Conservation (phyloP, 2,329 filamentous ascomycete species). For the Botrytis aclada region DNA sequence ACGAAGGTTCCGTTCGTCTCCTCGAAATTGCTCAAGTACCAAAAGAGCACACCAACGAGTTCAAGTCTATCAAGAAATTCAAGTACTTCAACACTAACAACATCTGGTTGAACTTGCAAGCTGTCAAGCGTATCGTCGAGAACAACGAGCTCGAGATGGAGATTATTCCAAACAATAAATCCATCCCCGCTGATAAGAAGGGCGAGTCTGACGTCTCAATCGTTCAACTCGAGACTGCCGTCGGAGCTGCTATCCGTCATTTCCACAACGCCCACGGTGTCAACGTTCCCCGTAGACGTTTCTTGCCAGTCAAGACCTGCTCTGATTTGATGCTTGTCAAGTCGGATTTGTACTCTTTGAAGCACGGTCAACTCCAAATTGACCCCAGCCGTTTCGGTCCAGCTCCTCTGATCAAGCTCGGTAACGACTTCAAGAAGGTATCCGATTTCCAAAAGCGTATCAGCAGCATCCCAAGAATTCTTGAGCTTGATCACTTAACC, state of each 20-base stretch:
- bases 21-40: slow-evolving; percentile 98
- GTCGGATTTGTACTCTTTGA: slow-evolving; percentile 96
- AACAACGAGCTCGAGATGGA: slow-evolving; percentile 98
- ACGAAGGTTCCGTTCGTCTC: slow-evolving; percentile 92
- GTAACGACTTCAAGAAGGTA: slow-evolving; percentile 99
- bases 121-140: slow-evolving; percentile 98
- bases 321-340: slow-evolving; percentile 99
- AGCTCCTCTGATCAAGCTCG: slow-evolving; percentile 97
- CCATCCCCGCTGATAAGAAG: slow-evolving; percentile 98
- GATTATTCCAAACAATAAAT: slow-evolving; percentile 99
- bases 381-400: slow-evolving; percentile 95
- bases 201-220: slow-evolving; percentile 97
- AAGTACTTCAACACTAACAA: slow-evolving; percentile 99
- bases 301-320: slow-evolving; percentile 99
- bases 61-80: slow-evolving; percentile 99
- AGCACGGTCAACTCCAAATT: slow-evolving; percentile 97
- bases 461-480: slow-evolving; percentile 82
- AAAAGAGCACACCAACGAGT: slow-evolving; percentile 99
- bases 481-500: slow-evolving; percentile 91
- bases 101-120: slow-evolving; percentile 98
- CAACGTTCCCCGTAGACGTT: slow-evolving; percentile 94
- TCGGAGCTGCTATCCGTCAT: slow-evolving; percentile 97
- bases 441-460: slow-evolving; percentile 92
- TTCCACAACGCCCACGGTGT: slow-evolving; percentile 98
- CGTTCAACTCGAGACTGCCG: slow-evolving; percentile 96